Percentiles rank a stretch among this genome's conserved stretches.
phyloP scores from a whole-genome alignment of 2,329 filamentous ascomycete genomes.

The Fusarium domesticum region DNA sequence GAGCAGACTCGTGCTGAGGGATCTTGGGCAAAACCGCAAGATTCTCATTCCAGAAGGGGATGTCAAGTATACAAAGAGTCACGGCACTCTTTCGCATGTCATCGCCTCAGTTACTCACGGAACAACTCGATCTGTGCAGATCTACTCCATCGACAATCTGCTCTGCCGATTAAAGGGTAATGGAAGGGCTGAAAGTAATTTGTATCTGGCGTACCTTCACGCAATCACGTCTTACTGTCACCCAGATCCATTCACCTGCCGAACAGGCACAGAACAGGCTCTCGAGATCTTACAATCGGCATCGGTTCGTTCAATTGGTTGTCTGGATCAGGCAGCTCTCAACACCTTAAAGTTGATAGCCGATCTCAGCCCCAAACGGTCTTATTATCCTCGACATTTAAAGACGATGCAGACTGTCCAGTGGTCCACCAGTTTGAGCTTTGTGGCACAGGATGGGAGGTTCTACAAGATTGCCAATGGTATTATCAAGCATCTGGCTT shows the following conservation, averaged over 20 bases:
- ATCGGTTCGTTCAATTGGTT: conserved; percentile 37
- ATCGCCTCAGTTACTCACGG: conserved; percentile 34
- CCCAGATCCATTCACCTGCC: conserved; percentile 45
- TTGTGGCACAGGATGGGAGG: conserved; percentile 43
- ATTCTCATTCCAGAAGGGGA: conserved; percentile 40
- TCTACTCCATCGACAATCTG: conserved; percentile 47
- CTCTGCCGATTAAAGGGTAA: conserved; percentile 51
- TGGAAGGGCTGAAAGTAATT: conserved; percentile 48
- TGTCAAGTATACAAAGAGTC: not conserved
- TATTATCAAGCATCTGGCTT: not conserved
- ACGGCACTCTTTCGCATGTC: conserved; percentile 28
- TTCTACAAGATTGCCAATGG: conserved; percentile 31
- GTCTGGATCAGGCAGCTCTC: not conserved
- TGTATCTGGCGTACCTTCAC: conserved; percentile 52
- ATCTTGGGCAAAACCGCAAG: conserved; percentile 27
- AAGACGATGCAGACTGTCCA: conserved; percentile 45
- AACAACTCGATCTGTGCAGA: conserved; percentile 30
- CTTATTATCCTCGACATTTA: conserved; percentile 43
- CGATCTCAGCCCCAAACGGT: conserved; percentile 28
- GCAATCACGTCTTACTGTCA: conserved; percentile 52
- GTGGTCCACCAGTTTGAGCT: conserved; percentile 41
- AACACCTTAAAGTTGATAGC: not conserved
- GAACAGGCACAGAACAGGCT: conserved; percentile 55
- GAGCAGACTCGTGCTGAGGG: conserved; percentile 43
- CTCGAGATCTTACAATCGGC: conserved; percentile 48